Base-by-base conservation (phyloP, 257 asterid genomes). In the Jacaranda mimosifolia region DNA sequence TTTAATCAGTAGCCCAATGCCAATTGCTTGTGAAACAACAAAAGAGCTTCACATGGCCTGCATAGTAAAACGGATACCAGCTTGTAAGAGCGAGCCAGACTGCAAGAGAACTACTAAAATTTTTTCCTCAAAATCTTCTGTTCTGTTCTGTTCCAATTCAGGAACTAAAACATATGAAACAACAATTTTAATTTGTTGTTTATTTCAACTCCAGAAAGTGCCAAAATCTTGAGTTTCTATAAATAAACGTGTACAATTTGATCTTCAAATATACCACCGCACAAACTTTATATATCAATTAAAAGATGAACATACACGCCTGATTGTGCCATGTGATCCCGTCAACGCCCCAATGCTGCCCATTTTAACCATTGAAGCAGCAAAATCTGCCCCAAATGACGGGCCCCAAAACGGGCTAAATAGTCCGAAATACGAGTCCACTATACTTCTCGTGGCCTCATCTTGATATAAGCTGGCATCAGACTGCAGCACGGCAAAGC, bases 381-480 rank as follows among this genome's bases (percentile, higher is more conserved):
- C 94, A 52, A 94, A 94, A 78, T 94, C 97, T 0, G 84, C 83
- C 81, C 89, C 92, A 62, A 94, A 92, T 0, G 92, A 83, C 0
- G 90, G 89, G 12, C 91, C 95, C 0, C 81, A 6, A 3, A 87
- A 11, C 4, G 92, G 91, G 78, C 70, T 76, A 0, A 83, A 43
- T 1, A 77, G 7, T 32, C 87, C 91, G 48, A 91, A 86, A 63
- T 94, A 94, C 6, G 98, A 94, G 87, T 94, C 98, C 21, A 94
- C 88, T 0, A 89, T 79, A 3, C 38, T 74, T 76, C 78, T 84
- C 0, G 99, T 94, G 0, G 68, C 65, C 5, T 4, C 80, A 46
- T 94, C 99, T 52, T 85, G 84, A n/a, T 94, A 89, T 1, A 94
- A 82, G 42, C 77, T 81, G 0, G 96, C 96, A 64, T 94, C 99